Base-by-base conservation (phyloP, 2,329 filamentous ascomycete genomes). In the Epichloe typhina region DNA sequence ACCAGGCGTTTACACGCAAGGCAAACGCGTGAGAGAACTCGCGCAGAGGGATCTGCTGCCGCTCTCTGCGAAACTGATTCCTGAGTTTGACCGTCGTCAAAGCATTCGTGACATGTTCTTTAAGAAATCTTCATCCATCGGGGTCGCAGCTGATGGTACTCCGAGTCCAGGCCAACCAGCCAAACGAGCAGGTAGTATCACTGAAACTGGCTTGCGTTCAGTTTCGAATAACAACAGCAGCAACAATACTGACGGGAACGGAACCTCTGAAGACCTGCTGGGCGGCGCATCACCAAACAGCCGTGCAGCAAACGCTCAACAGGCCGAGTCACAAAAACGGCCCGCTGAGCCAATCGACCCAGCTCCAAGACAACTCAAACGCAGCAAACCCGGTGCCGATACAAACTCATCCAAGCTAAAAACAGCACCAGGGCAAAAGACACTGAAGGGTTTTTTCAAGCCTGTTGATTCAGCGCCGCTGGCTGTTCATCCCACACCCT, bases 31-130 rank as follows among this genome's bases (percentile, higher is more conserved):
- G 53, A 73, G 79, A 51, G 79, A 86, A 15, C 90, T 86, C 75
- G 75, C 73, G 11, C 61, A 72, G 3, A 84, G 82, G 57, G 79
- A 87, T 57, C 67, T 86, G 0, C 75, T 91, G 11, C 77, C 85
- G 3, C 73, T 86, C 50, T 97, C 90, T 21, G 90, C 85, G 0
- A 88, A 82, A 62, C 74, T 94, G 9, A 84, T 96, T 51, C 84
- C 88, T 1, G 90, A 96, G 59, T 97, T 97, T 58, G 81, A 90
- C 61, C 83, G 84, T 53, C 80, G 93, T 19, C 79, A 80, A 57
- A 95, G 74, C 62, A 96, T 98, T 61, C 87, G 84, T 58, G 89
- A 95, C 61, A 97, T 98, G 93, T 96, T 97, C 63, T 50, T 51
- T 38, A 73, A 73, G 53, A 62, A 73, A 52, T 44, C 19, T 23